Percentiles rank a stretch among this genome's conserved stretches.
These are phyloP conservation scores for Ziziphus jujuba DNA, from an alignment of 306 rosid genomes.

Conservation along the genomic window DNA sequence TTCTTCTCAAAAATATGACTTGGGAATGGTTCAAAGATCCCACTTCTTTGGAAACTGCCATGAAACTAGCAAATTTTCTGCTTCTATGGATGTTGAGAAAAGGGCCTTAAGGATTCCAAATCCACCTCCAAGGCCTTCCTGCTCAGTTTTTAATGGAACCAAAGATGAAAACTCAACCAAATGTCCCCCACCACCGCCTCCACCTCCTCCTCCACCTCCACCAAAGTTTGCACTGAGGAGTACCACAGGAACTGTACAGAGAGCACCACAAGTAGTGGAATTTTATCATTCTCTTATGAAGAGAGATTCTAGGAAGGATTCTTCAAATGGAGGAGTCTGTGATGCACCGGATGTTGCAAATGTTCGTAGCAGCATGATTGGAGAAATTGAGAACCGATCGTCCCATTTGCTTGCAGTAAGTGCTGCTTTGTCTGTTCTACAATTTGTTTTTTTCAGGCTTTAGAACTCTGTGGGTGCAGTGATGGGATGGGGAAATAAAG, in stretches of 20 bases:
- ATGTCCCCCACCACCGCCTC: conserved; percentile 72
- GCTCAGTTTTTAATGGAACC: conserved; percentile 47
- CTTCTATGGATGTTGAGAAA: conserved; percentile 71
- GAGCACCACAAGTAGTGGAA: conserved; percentile 97
- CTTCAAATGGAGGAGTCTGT: conserved; percentile 66
- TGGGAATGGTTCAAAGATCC: conserved; percentile 54
- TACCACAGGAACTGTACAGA: conserved; percentile 55
- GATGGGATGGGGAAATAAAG: no score
- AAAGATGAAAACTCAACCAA: conserved; percentile 47
- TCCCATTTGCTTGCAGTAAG: conserved; percentile 98
- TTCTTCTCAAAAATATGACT: conserved; percentile 47
- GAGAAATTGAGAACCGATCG: conserved; percentile 96
- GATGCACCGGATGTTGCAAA: conserved; percentile 83
- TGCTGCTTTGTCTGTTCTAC: conserved; percentile 7
- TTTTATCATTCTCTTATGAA: conserved; percentile 96
- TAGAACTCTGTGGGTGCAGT: no score
- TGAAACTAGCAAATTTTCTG: conserved; percentile 55
- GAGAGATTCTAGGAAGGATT: conserved; percentile 90
- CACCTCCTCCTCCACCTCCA: conserved; percentile 87
- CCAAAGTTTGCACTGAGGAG: conserved; percentile 57
- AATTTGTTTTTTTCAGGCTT: not conserved
- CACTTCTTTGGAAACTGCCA: conserved; percentile 44
- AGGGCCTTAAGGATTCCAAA: conserved; percentile 85
- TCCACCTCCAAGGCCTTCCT: conserved; percentile 96
- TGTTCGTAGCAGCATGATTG: conserved; percentile 96